Conservation (phyloP, 1,139 yeast species). For the Wickerhamomyces sp. region DNA sequence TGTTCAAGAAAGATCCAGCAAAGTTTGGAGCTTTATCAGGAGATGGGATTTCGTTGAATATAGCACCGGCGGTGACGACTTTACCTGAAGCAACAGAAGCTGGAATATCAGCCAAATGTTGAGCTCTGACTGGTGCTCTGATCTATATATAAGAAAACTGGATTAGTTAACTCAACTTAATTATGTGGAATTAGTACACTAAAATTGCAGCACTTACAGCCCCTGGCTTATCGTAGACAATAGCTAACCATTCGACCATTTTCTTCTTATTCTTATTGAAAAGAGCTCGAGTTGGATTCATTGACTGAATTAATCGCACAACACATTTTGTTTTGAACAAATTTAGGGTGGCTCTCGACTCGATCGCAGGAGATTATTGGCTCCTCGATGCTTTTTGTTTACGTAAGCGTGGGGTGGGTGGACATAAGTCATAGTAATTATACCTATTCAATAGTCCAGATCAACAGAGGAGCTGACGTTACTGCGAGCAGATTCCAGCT, state of each 20-base stretch:
- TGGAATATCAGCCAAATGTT: constrained; percentile 55
- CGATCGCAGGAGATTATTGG: no score
- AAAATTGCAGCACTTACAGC: constrained; percentile 19
- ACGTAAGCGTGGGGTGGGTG: no score
- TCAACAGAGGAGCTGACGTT: constrained; percentile 3
- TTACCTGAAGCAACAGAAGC: constrained; percentile 46
- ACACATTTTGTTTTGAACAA: no score
- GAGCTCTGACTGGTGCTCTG: constrained; percentile 48
- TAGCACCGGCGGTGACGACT: constrained; percentile 62
- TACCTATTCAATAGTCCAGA: constrained; percentile 10
- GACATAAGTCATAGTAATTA: no score
- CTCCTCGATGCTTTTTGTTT: no score
- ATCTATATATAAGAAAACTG: constrained; percentile 29
- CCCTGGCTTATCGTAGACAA: constrained; percentile 65
- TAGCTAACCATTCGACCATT: constrained; percentile 62
- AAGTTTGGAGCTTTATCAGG: constrained; percentile 45
- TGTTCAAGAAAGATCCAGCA: constrained; percentile 65
- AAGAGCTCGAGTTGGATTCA: neutral
- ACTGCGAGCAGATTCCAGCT: constrained; percentile 7
- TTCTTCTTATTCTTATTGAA: constrained; percentile 13
- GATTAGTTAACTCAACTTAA: neutral
- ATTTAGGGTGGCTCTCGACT: no score
- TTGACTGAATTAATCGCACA: no score
- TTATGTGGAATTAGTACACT: no score
- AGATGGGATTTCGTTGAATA: constrained; percentile 39